Conservation (phyloP, 257 asterid genomes). For the Petunia axillaris region DNA sequence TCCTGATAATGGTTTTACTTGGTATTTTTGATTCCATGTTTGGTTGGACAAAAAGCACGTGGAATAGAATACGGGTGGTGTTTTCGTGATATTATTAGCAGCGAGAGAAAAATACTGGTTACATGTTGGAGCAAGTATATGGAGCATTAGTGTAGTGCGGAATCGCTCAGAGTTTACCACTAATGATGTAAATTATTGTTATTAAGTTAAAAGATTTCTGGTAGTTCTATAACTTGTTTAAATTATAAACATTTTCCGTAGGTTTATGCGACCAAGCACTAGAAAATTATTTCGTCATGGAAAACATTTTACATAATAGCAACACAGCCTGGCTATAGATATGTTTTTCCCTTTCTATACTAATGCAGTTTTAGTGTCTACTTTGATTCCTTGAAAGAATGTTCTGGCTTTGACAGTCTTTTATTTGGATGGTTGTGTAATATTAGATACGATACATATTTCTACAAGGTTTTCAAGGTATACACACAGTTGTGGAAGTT, state of each 20-base stretch:
- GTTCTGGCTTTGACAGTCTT: constrained; percentile 1
- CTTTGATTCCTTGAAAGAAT: neutral
- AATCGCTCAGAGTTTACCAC: neutral
- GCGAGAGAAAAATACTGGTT: neutral
- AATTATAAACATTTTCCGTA: neutral
- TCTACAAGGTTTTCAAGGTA: constrained; percentile 86
- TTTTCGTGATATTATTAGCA: neutral
- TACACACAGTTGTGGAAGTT: constrained; percentile 95
- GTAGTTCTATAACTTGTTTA: neutral
- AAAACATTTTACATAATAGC: neutral
- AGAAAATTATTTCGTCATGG: neutral
- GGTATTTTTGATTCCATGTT: neutral
- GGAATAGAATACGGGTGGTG: neutral
- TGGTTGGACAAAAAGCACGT: constrained; percentile 1
- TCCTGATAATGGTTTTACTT: neutral
- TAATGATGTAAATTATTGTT: neutral
- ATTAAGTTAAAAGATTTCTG: neutral
- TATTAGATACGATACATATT: constrained; percentile 85
- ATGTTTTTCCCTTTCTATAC: neutral
- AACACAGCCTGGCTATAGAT: neutral
- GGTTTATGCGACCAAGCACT: neutral
- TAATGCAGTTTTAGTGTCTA: neutral
- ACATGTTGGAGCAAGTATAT: neutral
- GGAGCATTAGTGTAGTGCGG: constrained; percentile 1
- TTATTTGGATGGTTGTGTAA: constrained; percentile 22